Evolutionary conservation across 1,284 basidiomycete genomes (phyloP).

Genomic region (Vanrija pseudolonga): DNA sequence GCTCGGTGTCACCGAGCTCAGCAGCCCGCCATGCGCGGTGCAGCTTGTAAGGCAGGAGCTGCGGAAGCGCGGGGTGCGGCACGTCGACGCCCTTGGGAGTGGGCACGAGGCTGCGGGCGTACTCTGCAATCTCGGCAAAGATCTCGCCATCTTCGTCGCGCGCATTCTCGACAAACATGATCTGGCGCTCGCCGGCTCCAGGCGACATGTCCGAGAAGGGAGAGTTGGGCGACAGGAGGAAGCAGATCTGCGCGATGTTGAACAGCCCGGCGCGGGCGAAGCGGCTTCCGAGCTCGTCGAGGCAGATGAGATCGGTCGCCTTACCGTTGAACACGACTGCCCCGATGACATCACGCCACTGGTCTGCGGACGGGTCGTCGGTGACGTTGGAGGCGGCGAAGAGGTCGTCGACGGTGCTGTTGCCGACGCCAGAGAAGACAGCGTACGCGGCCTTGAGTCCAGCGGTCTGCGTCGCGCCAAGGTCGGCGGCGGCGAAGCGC

Average conservation of each 20-base stretch:
- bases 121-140: slow-evolving; percentile 89
- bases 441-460: slow-evolving; percentile 74
- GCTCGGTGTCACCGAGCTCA: slow-evolving; percentile 70
- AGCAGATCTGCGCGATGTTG: slow-evolving; percentile 84
- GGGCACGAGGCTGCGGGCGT: slow-evolving; percentile 72
- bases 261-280: slow-evolving; percentile 67
- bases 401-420: slow-evolving; percentile 31
- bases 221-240: slow-evolving; percentile 75
- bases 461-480: slow-evolving; percentile 51
- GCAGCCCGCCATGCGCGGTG: slow-evolving; percentile 72
- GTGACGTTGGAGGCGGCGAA: slow-evolving; percentile 33
- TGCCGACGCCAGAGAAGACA: slow-evolving; percentile 64
- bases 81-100: slow-evolving; percentile 76
- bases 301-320: slow-evolving; percentile 58
- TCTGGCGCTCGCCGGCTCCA: slow-evolving; percentile 34
- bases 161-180: slow-evolving; percentile 34
- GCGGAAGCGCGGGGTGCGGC: slow-evolving; percentile 71
- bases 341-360: slow-evolving; percentile 80
- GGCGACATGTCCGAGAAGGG: slow-evolving; percentile 59
- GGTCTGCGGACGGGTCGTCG: slow-evolving; percentile 48
- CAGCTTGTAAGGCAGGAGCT: slow-evolving; percentile 85
- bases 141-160: slow-evolving; percentile 64
- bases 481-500: slow-evolving; percentile 78
- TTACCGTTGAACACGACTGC: slow-evolving; percentile 77
- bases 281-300: slow-evolving; percentile 84